phyloP scores from a whole-genome alignment of 2,329 filamentous ascomycete genomes.

The Nothomitra cinnamomea region DNA sequence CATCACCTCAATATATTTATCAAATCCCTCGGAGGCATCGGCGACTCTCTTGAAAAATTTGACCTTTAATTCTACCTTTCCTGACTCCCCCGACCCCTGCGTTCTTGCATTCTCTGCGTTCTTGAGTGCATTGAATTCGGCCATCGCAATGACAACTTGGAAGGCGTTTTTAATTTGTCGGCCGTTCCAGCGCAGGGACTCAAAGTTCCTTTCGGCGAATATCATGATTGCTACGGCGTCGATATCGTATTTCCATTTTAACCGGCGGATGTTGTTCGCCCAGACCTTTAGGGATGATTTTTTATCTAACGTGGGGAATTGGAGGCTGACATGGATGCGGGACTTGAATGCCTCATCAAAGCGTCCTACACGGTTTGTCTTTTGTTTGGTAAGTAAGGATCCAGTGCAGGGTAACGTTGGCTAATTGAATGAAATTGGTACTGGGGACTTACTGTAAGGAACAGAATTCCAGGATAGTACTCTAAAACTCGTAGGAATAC shows the following conservation, averaged over 20 bases:
- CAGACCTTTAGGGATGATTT: slow-evolving; percentile 6
- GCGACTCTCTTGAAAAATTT: not conserved
- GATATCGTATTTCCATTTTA: slow-evolving; percentile 8
- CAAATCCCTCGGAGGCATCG: not conserved
- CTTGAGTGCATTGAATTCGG: not conserved
- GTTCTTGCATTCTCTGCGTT: not conserved
- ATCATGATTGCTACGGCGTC: not conserved
- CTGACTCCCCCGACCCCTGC: not conserved
- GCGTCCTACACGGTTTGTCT: not conserved
- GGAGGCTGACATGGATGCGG: not conserved
- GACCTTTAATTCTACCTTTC: not conserved
- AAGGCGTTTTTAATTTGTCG: not conserved
- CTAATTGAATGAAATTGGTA: not conserved
- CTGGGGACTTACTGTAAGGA: not conserved
- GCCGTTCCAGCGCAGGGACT: not conserved
- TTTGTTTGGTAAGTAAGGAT: not conserved
- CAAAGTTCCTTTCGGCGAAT: not conserved
- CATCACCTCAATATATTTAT: not conserved
- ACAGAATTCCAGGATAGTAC: not conserved
- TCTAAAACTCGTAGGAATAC: slow-evolving; percentile 21
- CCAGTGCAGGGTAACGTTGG: not conserved
- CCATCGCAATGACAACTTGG: not conserved
- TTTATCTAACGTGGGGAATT: slow-evolving; percentile 6
- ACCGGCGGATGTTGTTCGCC: slow-evolving; percentile 8
- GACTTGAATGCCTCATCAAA: not conserved